Percentiles rank a stretch among this genome's conserved stretches.
phyloP scores from a whole-genome alignment of 1,139 yeast species.

The Zygosaccharomyces sapae region DNA sequence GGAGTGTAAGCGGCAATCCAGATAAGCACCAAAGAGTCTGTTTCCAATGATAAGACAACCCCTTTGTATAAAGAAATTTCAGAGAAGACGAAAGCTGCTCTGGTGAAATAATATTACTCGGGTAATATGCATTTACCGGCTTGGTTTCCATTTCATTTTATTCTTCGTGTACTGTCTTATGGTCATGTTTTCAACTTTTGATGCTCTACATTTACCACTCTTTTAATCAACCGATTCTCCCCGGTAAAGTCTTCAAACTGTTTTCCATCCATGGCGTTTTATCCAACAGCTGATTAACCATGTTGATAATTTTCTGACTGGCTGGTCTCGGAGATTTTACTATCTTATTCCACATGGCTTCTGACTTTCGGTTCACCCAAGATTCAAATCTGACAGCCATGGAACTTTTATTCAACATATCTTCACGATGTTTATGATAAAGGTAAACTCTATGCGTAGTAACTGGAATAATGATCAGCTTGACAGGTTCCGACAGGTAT shows the following conservation, averaged over 20 bases:
- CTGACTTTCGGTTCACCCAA: slow-evolving; percentile 45
- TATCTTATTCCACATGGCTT: slow-evolving; percentile 46
- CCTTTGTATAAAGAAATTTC: slow-evolving; percentile 35
- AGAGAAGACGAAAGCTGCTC: slow-evolving; percentile 30
- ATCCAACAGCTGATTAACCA: slow-evolving; percentile 42
- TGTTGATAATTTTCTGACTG: slow-evolving; percentile 43
- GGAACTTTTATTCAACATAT: slow-evolving; percentile 35
- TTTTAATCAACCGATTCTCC: slow-evolving; percentile 31
- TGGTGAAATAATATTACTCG: slow-evolving; percentile 22
- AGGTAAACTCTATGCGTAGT: slow-evolving; percentile 53
- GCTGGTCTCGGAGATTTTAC: slow-evolving; percentile 41
- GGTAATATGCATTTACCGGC: slow-evolving; percentile 25
- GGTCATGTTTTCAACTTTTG: slow-evolving; percentile 10
- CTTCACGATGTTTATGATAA: slow-evolving; percentile 53
- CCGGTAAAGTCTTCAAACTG: slow-evolving; percentile 49
- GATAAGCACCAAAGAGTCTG: slow-evolving; percentile 48
- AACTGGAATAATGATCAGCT: slow-evolving; percentile 56
- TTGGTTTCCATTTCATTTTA: slow-evolving; percentile 12
- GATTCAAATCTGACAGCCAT: slow-evolving; percentile 34
- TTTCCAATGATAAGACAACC: slow-evolving; percentile 43
- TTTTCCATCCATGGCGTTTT: slow-evolving; percentile 51
- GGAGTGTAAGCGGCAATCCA: slow-evolving; percentile 81
- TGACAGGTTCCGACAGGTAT: slow-evolving; percentile 39
- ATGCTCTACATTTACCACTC: slow-evolving; percentile 22
- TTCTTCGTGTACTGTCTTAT: slow-evolving; percentile 13